A percentile compares a stretch with the other conserved stretches of the same genome.
phyloP scores from a whole-genome alignment of 139 green algal species.

The Chlorella sp. region DNA sequence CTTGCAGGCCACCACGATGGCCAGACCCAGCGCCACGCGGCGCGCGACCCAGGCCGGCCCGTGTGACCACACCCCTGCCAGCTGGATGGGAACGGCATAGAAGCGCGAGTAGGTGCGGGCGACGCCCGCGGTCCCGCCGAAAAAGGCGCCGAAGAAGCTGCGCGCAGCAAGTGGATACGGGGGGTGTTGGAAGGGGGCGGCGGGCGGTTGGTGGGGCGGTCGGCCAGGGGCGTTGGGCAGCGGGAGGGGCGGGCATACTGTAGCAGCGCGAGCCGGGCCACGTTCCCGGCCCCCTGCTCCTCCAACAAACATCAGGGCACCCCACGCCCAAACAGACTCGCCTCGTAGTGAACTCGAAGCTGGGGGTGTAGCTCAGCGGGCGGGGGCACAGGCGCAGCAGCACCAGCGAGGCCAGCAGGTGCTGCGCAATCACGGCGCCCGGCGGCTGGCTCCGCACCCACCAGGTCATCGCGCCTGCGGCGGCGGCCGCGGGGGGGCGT shows the following conservation, averaged over 20 bases:
- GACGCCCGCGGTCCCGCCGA: constrained; percentile 6
- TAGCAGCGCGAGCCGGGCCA: no score
- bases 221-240: no score
- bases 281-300: no score
- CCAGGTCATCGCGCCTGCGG: constrained; percentile 1
- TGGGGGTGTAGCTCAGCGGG: constrained; percentile 44
- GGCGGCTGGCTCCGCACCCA: not conserved
- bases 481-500: not conserved
- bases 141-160: constrained; percentile 18
- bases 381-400: constrained; percentile 51
- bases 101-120: not conserved
- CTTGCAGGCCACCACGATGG: constrained; percentile 27
- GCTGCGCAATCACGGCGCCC: not conserved
- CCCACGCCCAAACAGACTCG: no score
- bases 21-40: constrained; percentile 30
- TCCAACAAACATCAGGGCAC: no score
- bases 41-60: constrained; percentile 7
- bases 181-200: no score
- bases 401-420: constrained; percentile 29
- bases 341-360: constrained; percentile 42
- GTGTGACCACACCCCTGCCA: constrained; percentile 16
- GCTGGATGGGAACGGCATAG: not conserved
- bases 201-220: no score
- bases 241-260: no score
- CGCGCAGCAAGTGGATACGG: no score